Percentiles rank a stretch among this genome's conserved stretches.
Conservation (phyloP, 306 rosid species). For the Rosa persica region DNA sequence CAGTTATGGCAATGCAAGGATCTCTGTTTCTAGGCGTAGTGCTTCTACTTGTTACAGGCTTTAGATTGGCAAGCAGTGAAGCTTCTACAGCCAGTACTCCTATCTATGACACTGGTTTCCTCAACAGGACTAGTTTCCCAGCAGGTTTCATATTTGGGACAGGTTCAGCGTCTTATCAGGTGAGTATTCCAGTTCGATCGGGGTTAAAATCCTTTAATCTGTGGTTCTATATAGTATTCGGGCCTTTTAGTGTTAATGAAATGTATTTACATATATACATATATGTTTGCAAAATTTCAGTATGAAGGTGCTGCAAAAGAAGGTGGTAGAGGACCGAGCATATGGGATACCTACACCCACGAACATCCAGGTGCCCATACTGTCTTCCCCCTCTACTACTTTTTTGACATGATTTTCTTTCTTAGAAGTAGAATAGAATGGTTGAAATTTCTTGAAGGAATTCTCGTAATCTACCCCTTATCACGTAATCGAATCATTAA, state of each 20-base stretch:
- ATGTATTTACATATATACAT: not conserved
- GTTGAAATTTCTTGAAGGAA: not conserved
- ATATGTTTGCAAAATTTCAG: slow-evolving; percentile 4
- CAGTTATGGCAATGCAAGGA: not conserved
- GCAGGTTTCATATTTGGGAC: slow-evolving; percentile 45
- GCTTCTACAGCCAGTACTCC: not conserved
- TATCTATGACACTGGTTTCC: slow-evolving; percentile 5
- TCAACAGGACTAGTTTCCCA: slow-evolving; percentile 43
- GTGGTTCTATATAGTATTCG: not conserved
- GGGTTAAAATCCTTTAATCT: not conserved
- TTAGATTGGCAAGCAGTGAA: not conserved
- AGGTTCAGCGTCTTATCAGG: slow-evolving; percentile 46
- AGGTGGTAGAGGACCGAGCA: slow-evolving; percentile 42
- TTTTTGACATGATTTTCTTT: not conserved
- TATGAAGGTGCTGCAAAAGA: slow-evolving; percentile 39
- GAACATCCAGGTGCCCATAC: slow-evolving; percentile 25
- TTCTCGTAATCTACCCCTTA: too few relatives aligned
- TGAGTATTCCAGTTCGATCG: not conserved
- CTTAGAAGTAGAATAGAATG: not conserved
- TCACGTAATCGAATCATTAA: too few relatives aligned
- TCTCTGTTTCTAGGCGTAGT: not conserved
- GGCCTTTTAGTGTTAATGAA: not conserved
- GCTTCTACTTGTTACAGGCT: not conserved
- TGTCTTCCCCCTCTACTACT: not conserved
- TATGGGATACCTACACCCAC: slow-evolving; percentile 46